Evolutionary conservation across 345 rosid genomes (phyloP).

Genomic region (Eucalyptus sideroxylon): DNA sequence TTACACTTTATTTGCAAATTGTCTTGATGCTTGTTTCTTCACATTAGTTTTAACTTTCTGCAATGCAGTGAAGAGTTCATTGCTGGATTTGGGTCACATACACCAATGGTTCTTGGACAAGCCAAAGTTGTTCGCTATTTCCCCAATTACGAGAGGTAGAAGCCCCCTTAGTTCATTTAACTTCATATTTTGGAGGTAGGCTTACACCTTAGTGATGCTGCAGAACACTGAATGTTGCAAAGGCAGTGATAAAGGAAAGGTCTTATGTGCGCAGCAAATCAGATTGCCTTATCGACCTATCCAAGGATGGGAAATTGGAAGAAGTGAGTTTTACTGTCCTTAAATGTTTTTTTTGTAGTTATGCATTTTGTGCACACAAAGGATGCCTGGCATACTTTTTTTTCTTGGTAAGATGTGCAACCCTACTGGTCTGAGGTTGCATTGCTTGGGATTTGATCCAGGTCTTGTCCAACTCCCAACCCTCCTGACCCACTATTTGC

Average conservation of each 20-base stretch:
- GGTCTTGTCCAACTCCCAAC: not conserved
- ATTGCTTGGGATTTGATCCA: not conserved
- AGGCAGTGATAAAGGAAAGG: constrained; percentile 67
- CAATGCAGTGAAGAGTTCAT: constrained; percentile 75
- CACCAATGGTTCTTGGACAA: constrained; percentile 91
- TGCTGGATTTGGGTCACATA: constrained; percentile 95
- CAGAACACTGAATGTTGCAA: constrained; percentile 68
- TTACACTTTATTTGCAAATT: not conserved
- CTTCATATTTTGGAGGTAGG: not conserved
- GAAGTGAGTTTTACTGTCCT: constrained; percentile 32
- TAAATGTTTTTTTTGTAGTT: not conserved
- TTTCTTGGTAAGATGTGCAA: not conserved
- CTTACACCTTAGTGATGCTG: constrained; percentile 1
- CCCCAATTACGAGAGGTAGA: constrained; percentile 74
- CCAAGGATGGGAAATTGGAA: constrained; percentile 54
- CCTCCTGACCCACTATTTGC: not conserved
- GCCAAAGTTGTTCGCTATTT: constrained; percentile 79
- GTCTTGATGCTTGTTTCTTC: not conserved
- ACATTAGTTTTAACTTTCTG: not conserved
- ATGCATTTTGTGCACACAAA: not conserved
- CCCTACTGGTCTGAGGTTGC: not conserved
- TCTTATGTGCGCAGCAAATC: constrained; percentile 49
- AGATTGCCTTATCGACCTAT: constrained; percentile 49
- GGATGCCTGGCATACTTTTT: not conserved
- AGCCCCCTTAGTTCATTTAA: not conserved